Base-by-base conservation (phyloP, 106 monocot genomes). In the Triglochin maritima region DNA sequence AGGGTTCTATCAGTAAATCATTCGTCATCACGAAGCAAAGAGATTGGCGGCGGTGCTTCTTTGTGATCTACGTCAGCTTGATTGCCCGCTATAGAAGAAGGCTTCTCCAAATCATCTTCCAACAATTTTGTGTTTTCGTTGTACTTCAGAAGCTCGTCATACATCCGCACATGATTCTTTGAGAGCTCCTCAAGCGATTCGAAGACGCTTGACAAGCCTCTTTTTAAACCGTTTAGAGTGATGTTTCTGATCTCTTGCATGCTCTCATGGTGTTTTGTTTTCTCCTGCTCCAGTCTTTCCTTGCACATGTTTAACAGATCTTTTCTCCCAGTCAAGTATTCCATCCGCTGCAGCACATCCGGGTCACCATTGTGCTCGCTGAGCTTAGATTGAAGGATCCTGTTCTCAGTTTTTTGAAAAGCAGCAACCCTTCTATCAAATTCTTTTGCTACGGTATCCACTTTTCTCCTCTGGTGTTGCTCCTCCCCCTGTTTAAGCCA, bases 401-500 rank as follows among this genome's bases (percentile, higher is more conserved):
- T 84, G 59, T 79, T 83, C 57, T 99, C 92, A 3, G 82, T 78
- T 76, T 80, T 86, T 64, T 86, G 85, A 43, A 89, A 81, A 7
- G 84, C 56, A 17, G 60, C 17, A 7, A 75, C 29, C 69, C 69
- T 92, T 67, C 71, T 74, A 29, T 99, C 92, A 3, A 92, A 69
- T 50, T 89, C 98, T 69, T 86, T 99, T 0, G 98, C 80, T 9
- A 92, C 82, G 45, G 9, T 53, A 47, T 99, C 92, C 4, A 99
- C 92, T 72, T 78, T 92, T 63, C 86, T 84, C 82, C 92, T 99
- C 70, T 99, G 98, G 8, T 79, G 85, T 60, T 92, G 98, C 68
- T 99, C 98, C 59, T 89, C 86, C 4, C 81, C 86, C 71, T 99
- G 98, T 68, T 92, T 99, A 12, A 74, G 72, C 81, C 84, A 87